Conservation (phyloP, 495 filamentous ascomycete genomes). For the Hypoxylon intermedium region DNA sequence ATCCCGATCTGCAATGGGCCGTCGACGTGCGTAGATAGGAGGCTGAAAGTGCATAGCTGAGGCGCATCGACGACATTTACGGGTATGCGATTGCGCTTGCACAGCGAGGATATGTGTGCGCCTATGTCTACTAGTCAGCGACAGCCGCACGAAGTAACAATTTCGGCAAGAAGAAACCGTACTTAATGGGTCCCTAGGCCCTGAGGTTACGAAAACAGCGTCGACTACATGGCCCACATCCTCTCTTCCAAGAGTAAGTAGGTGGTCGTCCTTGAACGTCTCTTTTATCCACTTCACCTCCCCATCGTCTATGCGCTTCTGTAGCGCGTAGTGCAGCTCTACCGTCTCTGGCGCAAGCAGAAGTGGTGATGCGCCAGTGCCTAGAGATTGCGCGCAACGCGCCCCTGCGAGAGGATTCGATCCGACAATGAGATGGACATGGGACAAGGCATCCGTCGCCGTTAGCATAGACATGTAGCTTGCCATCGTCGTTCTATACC, state of each 20-base stretch:
- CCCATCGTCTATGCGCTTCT: conserved; percentile 74
- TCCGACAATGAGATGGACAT: conserved; percentile 87
- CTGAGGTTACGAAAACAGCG: conserved; percentile 85
- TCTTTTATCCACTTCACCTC: conserved; percentile 75
- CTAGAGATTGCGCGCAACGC: conserved; percentile 78
- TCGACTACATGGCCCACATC: conserved; percentile 85
- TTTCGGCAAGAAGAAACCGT: conserved; percentile 45
- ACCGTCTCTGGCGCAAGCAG: conserved; percentile 75
- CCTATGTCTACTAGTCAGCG: conserved; percentile 47
- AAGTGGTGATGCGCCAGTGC: conserved; percentile 85
- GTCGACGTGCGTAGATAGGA: conserved; percentile 86
- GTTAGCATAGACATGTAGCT: conserved; percentile 70
- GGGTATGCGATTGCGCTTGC: conserved; percentile 81
- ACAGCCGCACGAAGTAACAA: neutral
- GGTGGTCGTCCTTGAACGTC: conserved; percentile 74
- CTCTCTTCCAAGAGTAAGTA: conserved; percentile 76
- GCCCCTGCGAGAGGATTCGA: conserved; percentile 85
- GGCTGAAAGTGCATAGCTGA: conserved; percentile 84
- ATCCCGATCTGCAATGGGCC: conserved; percentile 95
- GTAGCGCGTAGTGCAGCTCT: conserved; percentile 73
- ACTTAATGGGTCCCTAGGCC: conserved; percentile 56
- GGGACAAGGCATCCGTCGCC: conserved; percentile 73
- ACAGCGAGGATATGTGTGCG: conserved; percentile 74
- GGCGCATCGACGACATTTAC: conserved; percentile 92
- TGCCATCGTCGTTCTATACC: conserved; percentile 9